phyloP scores from a whole-genome alignment of 768 basidiomycete genomes.

The Lactarius pseudohatsudake region DNA sequence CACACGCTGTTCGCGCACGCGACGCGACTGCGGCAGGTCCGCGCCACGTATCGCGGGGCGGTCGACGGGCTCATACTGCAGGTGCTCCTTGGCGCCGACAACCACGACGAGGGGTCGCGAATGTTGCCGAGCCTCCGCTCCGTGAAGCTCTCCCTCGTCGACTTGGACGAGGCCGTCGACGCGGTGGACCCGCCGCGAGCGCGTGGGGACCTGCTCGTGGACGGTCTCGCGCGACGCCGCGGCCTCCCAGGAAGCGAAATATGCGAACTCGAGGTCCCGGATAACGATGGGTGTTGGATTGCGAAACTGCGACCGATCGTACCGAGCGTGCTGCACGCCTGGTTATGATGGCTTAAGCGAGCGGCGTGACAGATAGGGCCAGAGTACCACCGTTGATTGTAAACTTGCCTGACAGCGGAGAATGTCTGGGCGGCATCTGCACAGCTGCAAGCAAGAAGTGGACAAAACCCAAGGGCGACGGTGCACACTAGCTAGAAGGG shows the following conservation, averaged over 20 bases:
- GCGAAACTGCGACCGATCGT: not conserved
- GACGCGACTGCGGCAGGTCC: slow-evolving; percentile 13
- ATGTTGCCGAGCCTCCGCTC: not conserved
- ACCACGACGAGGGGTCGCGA: not conserved
- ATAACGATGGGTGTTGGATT: slow-evolving; percentile 9
- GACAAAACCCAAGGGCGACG: not conserved
- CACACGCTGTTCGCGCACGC: slow-evolving; percentile 3
- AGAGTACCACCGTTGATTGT: not conserved
- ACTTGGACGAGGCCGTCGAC: slow-evolving; percentile 6
- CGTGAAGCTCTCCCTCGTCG: slow-evolving; percentile 12
- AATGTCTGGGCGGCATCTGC: not conserved
- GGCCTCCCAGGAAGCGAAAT: slow-evolving; percentile 1
- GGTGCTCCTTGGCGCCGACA: not conserved
- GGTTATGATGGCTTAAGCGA: not conserved
- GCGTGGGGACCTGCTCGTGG: slow-evolving; percentile 6
- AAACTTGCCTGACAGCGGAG: not conserved
- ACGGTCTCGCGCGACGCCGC: slow-evolving; percentile 1
- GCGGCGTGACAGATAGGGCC: not conserved
- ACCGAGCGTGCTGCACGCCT: not conserved
- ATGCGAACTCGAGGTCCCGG: slow-evolving; percentile 3
- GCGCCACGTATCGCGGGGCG: slow-evolving; percentile 9
- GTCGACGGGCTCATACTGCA: slow-evolving; percentile 14
- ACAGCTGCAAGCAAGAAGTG: not conserved
- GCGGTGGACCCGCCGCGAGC: not conserved
- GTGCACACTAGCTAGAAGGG: not conserved